phyloP scores from a whole-genome alignment of 352 stramenopile genomes.

The Pythium dissimile region DNA sequence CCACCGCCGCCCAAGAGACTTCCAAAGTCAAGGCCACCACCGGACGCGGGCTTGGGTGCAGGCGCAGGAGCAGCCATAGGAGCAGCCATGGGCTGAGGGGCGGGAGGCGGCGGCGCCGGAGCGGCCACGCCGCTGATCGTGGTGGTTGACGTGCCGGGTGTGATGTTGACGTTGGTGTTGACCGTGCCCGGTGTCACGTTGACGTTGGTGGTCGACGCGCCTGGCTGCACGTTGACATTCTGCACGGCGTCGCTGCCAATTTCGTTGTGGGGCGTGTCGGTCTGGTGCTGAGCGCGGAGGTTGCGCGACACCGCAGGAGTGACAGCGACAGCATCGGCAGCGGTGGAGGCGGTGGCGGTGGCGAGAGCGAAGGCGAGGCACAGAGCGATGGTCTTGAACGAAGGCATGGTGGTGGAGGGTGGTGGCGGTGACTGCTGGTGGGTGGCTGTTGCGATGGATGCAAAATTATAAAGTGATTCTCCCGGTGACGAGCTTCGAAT shows the following conservation, averaged over 20 bases:
- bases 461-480: not conserved
- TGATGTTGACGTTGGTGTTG: conserved; percentile 3
- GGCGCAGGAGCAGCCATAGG: not conserved
- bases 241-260: not conserved
- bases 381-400: conserved; percentile 4
- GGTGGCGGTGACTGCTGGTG: not conserved
- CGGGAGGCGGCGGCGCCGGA: not conserved
- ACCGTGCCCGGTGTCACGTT: not conserved
- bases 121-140: not conserved
- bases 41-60: not conserved
- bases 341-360: not conserved
- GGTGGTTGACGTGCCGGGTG: not conserved
- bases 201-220: not conserved
- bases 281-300: conserved; percentile 6
- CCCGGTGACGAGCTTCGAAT: too few species aligned
- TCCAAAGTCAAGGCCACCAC: not conserved
- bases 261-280: not conserved
- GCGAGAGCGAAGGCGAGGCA: not conserved
- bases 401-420: not conserved
- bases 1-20: conserved; percentile 1
- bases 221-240: not conserved
- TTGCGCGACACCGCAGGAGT: not conserved
- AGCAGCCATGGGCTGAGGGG: not conserved
- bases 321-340: too few species aligned
- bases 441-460: too few species aligned